These are phyloP conservation scores for Hymenoscyphus occultus DNA, from an alignment of 2,329 filamentous ascomycete genomes.

Conservation along the genomic window DNA sequence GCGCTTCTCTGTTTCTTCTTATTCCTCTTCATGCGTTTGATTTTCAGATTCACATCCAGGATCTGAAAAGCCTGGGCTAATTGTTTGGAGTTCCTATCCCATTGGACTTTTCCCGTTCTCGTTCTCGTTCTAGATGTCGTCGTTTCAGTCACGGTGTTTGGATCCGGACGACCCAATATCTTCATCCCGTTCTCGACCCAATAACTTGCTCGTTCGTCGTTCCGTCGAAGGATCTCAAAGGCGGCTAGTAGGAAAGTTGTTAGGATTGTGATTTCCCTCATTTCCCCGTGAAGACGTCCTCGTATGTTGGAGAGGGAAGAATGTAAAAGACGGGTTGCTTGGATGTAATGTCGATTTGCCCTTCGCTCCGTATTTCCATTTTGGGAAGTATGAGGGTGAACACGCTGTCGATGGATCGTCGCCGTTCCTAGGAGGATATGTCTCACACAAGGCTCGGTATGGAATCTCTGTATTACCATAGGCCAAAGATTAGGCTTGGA, in stretches of 20 bases:
- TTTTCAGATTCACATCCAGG: conserved; percentile 11
- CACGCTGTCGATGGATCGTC: conserved; percentile 10
- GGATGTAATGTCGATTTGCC: conserved; percentile 13
- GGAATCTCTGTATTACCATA: conserved; percentile 15
- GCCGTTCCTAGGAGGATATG: conserved; percentile 16
- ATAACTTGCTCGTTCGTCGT: conserved; percentile 10
- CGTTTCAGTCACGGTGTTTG: not conserved
- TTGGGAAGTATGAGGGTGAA: not conserved
- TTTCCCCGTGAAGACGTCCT: not conserved
- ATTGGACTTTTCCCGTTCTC: not conserved
- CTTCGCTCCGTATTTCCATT: not conserved
- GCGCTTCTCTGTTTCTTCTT: conserved; percentile 4
- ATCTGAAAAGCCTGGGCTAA: not conserved
- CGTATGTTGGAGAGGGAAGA: not conserved
- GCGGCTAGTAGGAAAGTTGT: conserved; percentile 16
- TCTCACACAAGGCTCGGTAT: conserved; percentile 16
- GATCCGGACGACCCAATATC: conserved; percentile 13
- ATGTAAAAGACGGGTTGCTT: conserved; percentile 13
- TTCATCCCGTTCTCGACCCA: conserved; percentile 15
- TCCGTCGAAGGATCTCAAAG: conserved; percentile 11
- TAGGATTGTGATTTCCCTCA: conserved; percentile 16
- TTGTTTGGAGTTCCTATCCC: not conserved
- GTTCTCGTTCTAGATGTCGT: not conserved
- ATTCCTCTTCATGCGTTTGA: conserved; percentile 10
- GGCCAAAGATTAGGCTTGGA: conserved; percentile 14